A percentile compares a stretch with the other conserved stretches of the same genome.
phyloP scores from a whole-genome alignment of 2,329 filamentous ascomycete species.

The Calonectria fujianensis region DNA sequence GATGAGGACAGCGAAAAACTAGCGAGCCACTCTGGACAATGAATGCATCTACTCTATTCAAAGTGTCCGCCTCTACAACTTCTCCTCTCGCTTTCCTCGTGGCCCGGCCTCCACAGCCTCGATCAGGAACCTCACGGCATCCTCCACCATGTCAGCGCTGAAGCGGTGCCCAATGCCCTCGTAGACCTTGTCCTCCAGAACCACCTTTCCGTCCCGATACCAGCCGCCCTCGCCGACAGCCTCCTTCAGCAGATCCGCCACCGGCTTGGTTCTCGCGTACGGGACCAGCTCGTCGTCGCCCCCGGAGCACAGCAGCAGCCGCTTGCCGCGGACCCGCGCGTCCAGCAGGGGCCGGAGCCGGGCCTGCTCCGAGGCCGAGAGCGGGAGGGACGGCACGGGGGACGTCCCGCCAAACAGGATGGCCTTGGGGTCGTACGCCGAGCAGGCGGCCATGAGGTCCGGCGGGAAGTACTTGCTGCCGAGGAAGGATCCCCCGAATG shows the following conservation, averaged over 20 bases:
- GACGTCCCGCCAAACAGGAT: conserved; percentile 78
- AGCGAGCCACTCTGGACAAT: neutral
- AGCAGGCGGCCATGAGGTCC: conserved; percentile 78
- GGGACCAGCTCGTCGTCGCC: conserved; percentile 84
- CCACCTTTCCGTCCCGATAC: conserved; percentile 74
- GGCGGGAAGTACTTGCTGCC: conserved; percentile 86
- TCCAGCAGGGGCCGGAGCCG: conserved; percentile 69
- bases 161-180: conserved; percentile 82
- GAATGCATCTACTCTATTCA: conserved; percentile 34
- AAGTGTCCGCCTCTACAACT: conserved; percentile 55
- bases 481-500: conserved; percentile 78
- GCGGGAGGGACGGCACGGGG: conserved; percentile 57
- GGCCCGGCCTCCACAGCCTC: conserved; percentile 63
- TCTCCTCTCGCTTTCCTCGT: conserved; percentile 51
- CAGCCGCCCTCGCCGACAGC: conserved; percentile 66
- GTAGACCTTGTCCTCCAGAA: conserved; percentile 80
- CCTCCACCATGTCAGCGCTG: conserved; percentile 78
- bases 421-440: conserved; percentile 83
- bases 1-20: neutral
- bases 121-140: conserved; percentile 79
- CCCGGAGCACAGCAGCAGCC: conserved; percentile 78
- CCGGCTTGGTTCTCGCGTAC: conserved; percentile 74
- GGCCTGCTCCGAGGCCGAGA: conserved; percentile 62
- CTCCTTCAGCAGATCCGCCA: conserved; percentile 77
- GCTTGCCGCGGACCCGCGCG: conserved; percentile 75